These are phyloP conservation scores for Wallacemonas sp. DNA, from an alignment of 208 protist species.

Conservation along the genomic window DNA sequence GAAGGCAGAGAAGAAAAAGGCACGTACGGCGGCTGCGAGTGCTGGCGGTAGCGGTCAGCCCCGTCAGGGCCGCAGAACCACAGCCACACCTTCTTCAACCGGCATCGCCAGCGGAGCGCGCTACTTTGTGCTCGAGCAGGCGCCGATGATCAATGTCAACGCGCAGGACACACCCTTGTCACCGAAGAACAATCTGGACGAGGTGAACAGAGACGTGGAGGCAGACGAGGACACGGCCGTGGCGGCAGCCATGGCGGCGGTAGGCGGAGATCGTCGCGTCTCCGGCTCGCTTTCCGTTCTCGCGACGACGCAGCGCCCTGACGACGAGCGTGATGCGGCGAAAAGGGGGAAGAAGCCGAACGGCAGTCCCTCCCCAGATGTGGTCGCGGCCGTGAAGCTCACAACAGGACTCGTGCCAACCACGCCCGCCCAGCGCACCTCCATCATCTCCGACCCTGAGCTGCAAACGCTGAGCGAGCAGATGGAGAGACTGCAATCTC, in stretches of 20 bases:
- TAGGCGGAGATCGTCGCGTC: background rate
- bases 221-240: slow-evolving; percentile 6
- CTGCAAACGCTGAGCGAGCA: slow-evolving; percentile 41
- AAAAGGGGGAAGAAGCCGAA: background rate
- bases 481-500: slow-evolving; percentile 27
- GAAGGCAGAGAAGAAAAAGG: slow-evolving; percentile 8
- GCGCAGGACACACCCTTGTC: background rate
- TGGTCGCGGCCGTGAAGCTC: background rate
- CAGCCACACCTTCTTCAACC: background rate
- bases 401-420: background rate
- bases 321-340: background rate
- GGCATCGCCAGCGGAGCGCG: slow-evolving; percentile 10
- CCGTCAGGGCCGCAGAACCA: background rate
- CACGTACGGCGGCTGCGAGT: background rate
- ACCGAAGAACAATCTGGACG: slow-evolving; percentile 6
- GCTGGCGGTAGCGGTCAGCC: background rate
- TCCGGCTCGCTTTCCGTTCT: background rate
- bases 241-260: background rate
- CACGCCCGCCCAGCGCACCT: background rate
- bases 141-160: background rate
- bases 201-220: background rate
- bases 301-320: background rate
- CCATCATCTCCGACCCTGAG: slow-evolving; percentile 20
- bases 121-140: slow-evolving; percentile 1
- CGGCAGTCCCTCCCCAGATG: background rate